phyloP scores from a whole-genome alignment of 2,329 filamentous ascomycete genomes.

The Claviceps spartinae region DNA sequence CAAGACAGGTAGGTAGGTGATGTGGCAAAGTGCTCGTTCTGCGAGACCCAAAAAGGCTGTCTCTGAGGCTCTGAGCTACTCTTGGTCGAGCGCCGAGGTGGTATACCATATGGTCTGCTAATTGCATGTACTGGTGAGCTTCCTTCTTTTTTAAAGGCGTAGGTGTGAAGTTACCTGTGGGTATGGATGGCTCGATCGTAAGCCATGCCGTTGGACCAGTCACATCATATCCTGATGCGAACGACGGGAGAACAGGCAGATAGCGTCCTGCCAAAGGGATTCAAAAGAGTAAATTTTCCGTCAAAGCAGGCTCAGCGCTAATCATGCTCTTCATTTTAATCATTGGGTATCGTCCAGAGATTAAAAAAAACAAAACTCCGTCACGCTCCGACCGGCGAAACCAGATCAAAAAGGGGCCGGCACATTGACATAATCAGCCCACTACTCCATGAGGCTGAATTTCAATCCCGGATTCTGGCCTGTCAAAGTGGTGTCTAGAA shows the following conservation, averaged over 20 bases:
- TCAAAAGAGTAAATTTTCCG: not conserved
- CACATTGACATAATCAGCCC: not conserved
- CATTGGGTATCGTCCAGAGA: not conserved
- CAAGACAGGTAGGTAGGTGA: constrained; percentile 27
- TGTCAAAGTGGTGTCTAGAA: constrained; percentile 16
- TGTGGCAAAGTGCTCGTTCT: constrained; percentile 26
- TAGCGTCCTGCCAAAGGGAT: not conserved
- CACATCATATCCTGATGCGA: not conserved
- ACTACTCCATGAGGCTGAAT: constrained; percentile 10
- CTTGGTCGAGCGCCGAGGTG: constrained; percentile 36
- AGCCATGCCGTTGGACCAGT: not conserved
- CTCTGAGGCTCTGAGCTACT: constrained; percentile 18
- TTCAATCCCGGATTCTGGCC: constrained; percentile 21
- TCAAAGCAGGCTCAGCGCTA: not conserved
- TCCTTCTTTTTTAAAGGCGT: constrained; percentile 34
- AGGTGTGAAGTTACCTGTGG: constrained; percentile 42
- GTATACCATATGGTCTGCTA: constrained; percentile 34
- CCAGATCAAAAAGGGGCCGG: too few species aligned
- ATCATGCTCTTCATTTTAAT: not conserved
- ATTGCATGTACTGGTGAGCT: constrained; percentile 35
- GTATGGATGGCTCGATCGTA: not conserved
- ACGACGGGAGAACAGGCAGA: not conserved
- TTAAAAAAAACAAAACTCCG: not conserved
- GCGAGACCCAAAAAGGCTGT: too few species aligned
- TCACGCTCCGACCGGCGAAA: not conserved